Evolutionary conservation across 306 rosid species (phyloP), one percentile per base, ranked within the genome.

Genomic region (Canavalia ensiformis): DNA sequence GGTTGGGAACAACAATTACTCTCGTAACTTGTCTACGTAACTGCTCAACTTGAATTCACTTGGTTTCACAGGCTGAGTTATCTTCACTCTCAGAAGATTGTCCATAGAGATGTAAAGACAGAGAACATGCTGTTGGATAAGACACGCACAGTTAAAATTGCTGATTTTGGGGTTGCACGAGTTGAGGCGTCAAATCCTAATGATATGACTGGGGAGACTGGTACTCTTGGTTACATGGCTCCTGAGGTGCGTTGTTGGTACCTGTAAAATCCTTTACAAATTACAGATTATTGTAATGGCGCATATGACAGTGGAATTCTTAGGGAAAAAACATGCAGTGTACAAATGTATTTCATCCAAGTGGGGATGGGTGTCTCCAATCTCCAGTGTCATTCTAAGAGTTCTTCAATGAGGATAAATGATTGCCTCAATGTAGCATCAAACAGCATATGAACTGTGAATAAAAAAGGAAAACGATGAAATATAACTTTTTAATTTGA

Each of bases 201-300:
- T 44, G 99, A 95, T 85, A 95, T 95, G 99, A 95, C 99, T 12
- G 99, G 99, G 85, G 99, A 95, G 93, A 95, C 99, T 44, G 99
- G 99, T 33, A 95, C 99, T 9, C 97, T 95, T 54, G 99, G 99
- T 85, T 95, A 95, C 88, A 95, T 95, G 99, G 99, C 99, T 83
- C 99, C 99, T 1, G 99, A 95, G 99, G 98, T 94, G 77, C 60
- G 75, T 79, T 5, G 45, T 82, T n/a, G 37, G 52, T 68, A 75
- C 55, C 25, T 45, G 6, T 68, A 47, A 50, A 77, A 73, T 58
- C 75, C 63, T 44, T 58, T 58, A 59, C 6, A 73, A 66, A 13
- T 76, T 77, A 18, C 3, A 82, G 13, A 52, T 59, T 52, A n/a
- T 65, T 72, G 50, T 46, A 6, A 50, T 56, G 13, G 49, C 34